phyloP scores from a whole-genome alignment of 1,139 yeast genomes.

The Fermentozyma sake region DNA sequence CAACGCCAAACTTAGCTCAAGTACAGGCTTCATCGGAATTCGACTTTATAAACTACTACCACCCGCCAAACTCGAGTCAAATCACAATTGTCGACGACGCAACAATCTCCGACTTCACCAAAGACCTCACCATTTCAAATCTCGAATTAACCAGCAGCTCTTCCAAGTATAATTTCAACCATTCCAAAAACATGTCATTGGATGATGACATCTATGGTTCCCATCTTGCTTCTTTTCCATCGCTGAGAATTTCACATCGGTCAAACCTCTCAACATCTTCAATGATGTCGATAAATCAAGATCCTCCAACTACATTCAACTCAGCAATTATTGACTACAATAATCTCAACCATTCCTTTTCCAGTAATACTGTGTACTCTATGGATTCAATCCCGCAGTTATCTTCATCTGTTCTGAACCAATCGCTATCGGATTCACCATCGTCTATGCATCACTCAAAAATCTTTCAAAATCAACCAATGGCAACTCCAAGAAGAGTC shows the following conservation, averaged over 20 bases:
- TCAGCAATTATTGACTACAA: slow-evolving; percentile 1
- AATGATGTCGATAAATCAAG: slow-evolving; percentile 16
- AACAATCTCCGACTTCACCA: too few species aligned
- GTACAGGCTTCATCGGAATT: too few species aligned
- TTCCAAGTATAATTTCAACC: too few species aligned
- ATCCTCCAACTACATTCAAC: slow-evolving; percentile 8
- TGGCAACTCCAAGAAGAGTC: slow-evolving; percentile 27
- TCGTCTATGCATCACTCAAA: slow-evolving; percentile 15
- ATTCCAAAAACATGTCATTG: slow-evolving; percentile 25
- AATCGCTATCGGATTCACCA: slow-evolving; percentile 33
- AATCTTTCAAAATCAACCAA: slow-evolving; percentile 6
- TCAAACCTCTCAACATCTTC: slow-evolving; percentile 18
- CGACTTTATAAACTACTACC: too few species aligned
- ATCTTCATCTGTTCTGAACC: slow-evolving; percentile 31
- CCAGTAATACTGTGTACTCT: slow-evolving; percentile 42
- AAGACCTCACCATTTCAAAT: slow-evolving; percentile 5
- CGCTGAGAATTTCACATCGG: slow-evolving; percentile 9
- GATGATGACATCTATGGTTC: slow-evolving; percentile 19
- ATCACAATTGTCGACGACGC: too few species aligned
- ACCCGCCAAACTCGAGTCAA: too few species aligned
- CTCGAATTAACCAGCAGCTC: slow-evolving; percentile 5
- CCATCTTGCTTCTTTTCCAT: slow-evolving; percentile 4
- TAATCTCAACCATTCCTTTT: slow-evolving; percentile 19
- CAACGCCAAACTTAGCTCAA: too few species aligned
- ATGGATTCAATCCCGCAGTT: slow-evolving; percentile 39